Conservation (phyloP, 1,284 basidiomycete species). For the Rhizoctonia solani region DNA sequence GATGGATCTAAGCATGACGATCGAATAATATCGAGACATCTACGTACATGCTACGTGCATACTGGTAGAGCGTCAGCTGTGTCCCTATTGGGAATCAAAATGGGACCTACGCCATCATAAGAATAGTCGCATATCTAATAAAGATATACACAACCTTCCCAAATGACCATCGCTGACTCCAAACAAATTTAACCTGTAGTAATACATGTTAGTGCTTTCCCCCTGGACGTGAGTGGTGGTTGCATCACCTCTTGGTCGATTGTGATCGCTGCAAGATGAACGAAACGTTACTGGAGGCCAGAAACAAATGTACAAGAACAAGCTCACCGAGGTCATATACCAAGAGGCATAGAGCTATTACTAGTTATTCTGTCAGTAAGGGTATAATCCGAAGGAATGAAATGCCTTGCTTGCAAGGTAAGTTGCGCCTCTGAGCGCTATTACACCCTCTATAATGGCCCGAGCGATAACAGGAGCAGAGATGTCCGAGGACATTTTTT, state of each 20-base stretch:
- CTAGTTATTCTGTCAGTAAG: not conserved
- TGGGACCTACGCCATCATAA: conserved; percentile 20
- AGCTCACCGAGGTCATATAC: conserved; percentile 5
- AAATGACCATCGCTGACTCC: conserved; percentile 23
- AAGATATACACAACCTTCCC: conserved; percentile 16
- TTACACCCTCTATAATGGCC: not conserved
- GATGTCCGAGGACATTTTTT: not conserved
- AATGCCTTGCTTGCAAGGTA: not conserved
- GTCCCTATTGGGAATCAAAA: not conserved
- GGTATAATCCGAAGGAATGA: not conserved
- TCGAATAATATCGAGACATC: not conserved
- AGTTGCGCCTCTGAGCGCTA: not conserved
- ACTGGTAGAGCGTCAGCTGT: not conserved
- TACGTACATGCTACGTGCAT: conserved; percentile 22
- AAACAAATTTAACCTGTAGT: conserved; percentile 9
- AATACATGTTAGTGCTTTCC: not conserved
- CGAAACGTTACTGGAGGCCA: not conserved
- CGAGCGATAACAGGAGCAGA: not conserved
- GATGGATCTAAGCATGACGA: not conserved
- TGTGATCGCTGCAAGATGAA: not conserved
- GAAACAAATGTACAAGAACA: not conserved
- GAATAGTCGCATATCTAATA: conserved; percentile 2
- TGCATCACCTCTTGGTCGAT: conserved; percentile 9
- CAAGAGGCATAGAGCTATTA: not conserved
- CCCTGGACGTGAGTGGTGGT: not conserved